Evolutionary conservation across 352 stramenopile genomes (phyloP).

Genomic region (Phytophthora kernoviae): DNA sequence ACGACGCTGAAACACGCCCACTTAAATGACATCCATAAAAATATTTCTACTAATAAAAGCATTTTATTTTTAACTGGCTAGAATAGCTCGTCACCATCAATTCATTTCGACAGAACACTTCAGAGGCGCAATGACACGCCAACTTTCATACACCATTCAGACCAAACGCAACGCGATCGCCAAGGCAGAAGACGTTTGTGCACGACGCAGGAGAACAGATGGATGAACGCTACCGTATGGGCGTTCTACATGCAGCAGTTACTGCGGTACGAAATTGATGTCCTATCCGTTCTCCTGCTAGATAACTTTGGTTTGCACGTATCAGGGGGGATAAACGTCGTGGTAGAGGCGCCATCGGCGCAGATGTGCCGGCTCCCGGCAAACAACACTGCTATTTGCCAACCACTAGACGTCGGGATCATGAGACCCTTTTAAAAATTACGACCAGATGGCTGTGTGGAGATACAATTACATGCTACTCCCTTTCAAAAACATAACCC

Average conservation of each 20-base stretch:
- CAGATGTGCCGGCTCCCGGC: slow-evolving; percentile 6
- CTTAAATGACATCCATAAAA: too few relatives aligned
- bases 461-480: neutral
- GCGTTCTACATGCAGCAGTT: slow-evolving; percentile 3
- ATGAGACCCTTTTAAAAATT: slow-evolving; percentile 17
- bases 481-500: too few relatives aligned
- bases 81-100: too few relatives aligned
- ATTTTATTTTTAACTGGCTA: too few relatives aligned
- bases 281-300: slow-evolving; percentile 18
- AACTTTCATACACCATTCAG: too few relatives aligned
- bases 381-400: slow-evolving; percentile 21
- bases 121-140: too few relatives aligned
- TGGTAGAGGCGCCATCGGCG: slow-evolving; percentile 9
- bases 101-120: too few relatives aligned
- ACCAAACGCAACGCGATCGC: too few relatives aligned
- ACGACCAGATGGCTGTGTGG: neutral
- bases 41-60: too few relatives aligned
- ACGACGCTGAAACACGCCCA: too few relatives aligned
- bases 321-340: slow-evolving; percentile 5
- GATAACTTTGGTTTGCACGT: slow-evolving; percentile 29
- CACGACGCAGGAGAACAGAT: slow-evolving; percentile 4
- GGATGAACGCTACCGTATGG: slow-evolving; percentile 9
- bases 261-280: slow-evolving; percentile 8
- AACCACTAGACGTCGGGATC: slow-evolving; percentile 22
- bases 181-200: neutral